Evolutionary conservation across 1,284 basidiomycete genomes (phyloP).

Genomic region (Austroboletus sp.): DNA sequence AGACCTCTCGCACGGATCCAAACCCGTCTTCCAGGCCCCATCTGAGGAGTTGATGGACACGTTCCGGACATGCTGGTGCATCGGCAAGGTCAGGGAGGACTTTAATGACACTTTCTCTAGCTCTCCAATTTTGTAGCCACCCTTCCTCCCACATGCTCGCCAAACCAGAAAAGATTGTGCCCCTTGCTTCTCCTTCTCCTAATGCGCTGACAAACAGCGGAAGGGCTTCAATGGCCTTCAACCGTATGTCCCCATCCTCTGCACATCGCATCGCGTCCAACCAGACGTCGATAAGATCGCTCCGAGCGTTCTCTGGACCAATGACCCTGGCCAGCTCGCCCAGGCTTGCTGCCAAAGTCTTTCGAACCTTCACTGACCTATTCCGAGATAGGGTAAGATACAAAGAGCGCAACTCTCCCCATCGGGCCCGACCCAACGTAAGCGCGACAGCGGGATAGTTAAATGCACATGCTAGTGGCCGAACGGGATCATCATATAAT

Average conservation of each 20-base stretch:
- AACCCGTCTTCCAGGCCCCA: constrained; percentile 73
- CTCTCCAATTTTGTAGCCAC: constrained; percentile 71
- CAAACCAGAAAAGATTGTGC: constrained; percentile 49
- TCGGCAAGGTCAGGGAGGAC: constrained; percentile 42
- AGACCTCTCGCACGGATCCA: constrained; percentile 78
- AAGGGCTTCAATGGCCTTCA: constrained; percentile 61
- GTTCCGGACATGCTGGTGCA: constrained; percentile 29
- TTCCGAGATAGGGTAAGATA: constrained; percentile 63
- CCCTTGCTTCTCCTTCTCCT: constrained; percentile 42
- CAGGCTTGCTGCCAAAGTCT: constrained; percentile 78
- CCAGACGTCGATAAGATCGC: constrained; percentile 75
- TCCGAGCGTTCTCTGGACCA: constrained; percentile 59
- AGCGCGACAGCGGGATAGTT: constrained; percentile 90
- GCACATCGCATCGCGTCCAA: constrained; percentile 50
- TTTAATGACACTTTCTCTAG: constrained; percentile 66
- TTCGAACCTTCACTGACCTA: constrained; percentile 58
- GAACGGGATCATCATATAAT: constrained; percentile 55
- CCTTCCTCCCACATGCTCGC: constrained; percentile 58
- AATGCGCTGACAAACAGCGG: constrained; percentile 55
- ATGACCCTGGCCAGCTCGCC: constrained; percentile 88
- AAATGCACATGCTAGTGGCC: constrained; percentile 85
- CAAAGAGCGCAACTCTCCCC: constrained; percentile 67
- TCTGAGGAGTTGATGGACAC: constrained; percentile 45
- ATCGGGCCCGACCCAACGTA: constrained; percentile 72
- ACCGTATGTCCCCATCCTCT: constrained; percentile 64